Conservation (phyloP, 2,329 filamentous ascomycete genomes). For the Diaporthe citriasiana region DNA sequence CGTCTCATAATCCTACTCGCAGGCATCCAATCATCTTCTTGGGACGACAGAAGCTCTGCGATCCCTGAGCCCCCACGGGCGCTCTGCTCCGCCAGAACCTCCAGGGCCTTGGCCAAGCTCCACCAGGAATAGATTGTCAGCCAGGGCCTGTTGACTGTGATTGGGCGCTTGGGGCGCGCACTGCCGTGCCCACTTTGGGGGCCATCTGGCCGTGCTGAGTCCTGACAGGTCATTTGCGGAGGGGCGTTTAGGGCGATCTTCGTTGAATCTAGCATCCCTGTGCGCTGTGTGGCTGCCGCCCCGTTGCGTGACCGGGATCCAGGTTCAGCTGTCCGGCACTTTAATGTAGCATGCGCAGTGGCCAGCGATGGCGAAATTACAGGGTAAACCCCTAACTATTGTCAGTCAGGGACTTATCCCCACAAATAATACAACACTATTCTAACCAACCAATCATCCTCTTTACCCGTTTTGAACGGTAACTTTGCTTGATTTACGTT, state of each 20-base stretch:
- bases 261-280: slow-evolving; percentile 2
- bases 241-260: background rate
- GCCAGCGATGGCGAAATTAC: no score
- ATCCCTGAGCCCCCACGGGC: slow-evolving; percentile 4
- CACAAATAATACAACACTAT: no score
- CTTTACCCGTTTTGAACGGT: no score
- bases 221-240: slow-evolving; percentile 32
- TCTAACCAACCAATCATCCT: no score
- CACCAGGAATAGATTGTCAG: slow-evolving; percentile 7
- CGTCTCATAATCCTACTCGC: background rate
- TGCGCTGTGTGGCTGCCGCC: background rate
- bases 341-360: background rate
- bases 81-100: background rate
- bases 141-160: background rate
- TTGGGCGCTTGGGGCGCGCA: background rate
- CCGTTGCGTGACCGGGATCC: background rate
- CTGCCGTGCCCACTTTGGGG: slow-evolving; percentile 2
- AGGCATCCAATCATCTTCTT: background rate
- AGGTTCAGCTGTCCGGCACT: background rate
- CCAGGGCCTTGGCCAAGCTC: background rate
- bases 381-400: no score
- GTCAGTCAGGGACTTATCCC: no score
- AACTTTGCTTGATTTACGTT: no score
- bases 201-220: background rate
- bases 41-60: background rate